Base-by-base conservation (phyloP, 2,329 filamentous ascomycete species). In the Ceratocystis papillata region DNA sequence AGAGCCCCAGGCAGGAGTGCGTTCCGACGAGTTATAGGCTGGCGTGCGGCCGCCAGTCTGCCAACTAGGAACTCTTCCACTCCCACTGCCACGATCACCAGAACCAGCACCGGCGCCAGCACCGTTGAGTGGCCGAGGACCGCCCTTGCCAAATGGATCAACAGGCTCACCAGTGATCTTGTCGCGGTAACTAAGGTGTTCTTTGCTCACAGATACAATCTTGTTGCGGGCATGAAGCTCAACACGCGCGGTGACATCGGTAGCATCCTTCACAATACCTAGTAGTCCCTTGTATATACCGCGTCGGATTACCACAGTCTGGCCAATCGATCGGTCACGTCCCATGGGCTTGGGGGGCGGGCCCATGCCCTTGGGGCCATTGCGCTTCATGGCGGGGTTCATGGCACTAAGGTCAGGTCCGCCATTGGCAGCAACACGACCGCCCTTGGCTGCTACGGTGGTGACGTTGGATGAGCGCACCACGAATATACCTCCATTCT, bases 161-260 rank as follows among this genome's bases (percentile, higher is more conserved):
- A 96, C 87, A n/a, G 82, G 83, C 66, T 86, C 83, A 59, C 91
- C 92, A 3, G 88, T 93, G 65, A 87, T 76, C 69, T 83, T 89
- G 79, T 99, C 93, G 75, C 93, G 92, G 77, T 95, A 88, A 28
- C 83, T 84, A n/a, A 99, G 78, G 67, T 87, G 84, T 10, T 88
- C 86, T 73, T 95, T 95, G 22, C 86, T 83, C 45, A 97, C 84
- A 6, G 87, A 91, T 69, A 97, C 85, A 17, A 89, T 88, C 79
- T 96, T 97, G 77, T 87, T 90, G 79, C 96, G 96, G 5, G 92
- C 92, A 74, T 97, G 93, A 48, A 99, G 79, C 76, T 99, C 94
- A 53, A 99, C 88, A 69, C 92, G 88, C 37, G 90, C 93, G 72
- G 88, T 85, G 2, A 84, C 84, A 71, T 95, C 92, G 5, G 90